These are phyloP conservation scores for Blastobotrys apis DNA, from an alignment of 1,139 yeast species.

Conservation along the genomic window DNA sequence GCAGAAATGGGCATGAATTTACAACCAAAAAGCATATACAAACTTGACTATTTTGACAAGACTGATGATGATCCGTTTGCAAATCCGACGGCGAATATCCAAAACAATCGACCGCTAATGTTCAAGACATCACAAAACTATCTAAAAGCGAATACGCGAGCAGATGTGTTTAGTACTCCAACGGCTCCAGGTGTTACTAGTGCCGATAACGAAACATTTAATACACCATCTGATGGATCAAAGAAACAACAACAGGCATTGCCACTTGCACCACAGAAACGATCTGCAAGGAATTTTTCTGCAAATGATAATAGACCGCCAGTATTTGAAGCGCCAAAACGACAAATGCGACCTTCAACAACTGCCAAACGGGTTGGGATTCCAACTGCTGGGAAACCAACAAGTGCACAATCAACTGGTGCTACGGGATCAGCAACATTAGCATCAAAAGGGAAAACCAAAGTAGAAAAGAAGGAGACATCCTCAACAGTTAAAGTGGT, in stretches of 20 bases:
- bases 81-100: not conserved
- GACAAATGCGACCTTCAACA: slow-evolving; percentile 14
- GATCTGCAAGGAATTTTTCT: slow-evolving; percentile 21
- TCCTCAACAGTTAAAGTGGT: not conserved
- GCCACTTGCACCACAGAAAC: slow-evolving; percentile 28
- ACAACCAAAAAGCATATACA: slow-evolving; percentile 57
- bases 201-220: slow-evolving; percentile 9
- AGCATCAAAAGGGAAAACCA: not conserved
- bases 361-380: slow-evolving; percentile 8
- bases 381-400: not conserved
- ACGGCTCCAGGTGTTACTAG: slow-evolving; percentile 12
- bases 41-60: slow-evolving; percentile 21
- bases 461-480: not conserved
- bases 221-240: slow-evolving; percentile 19
- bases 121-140: slow-evolving; percentile 21
- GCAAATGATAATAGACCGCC: slow-evolving; percentile 7
- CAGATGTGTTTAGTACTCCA: slow-evolving; percentile 16
- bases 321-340: slow-evolving; percentile 12
- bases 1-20: slow-evolving; percentile 57
- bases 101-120: not conserved
- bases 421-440: slow-evolving; percentile 1
- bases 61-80: slow-evolving; percentile 12
- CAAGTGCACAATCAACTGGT: not conserved
- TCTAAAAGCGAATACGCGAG: slow-evolving; percentile 3
- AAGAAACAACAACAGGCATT: slow-evolving; percentile 13